These are phyloP conservation scores for Heliamphora exappendiculata DNA, from an alignment of 148 eudicot genomes.

Conservation along the genomic window DNA sequence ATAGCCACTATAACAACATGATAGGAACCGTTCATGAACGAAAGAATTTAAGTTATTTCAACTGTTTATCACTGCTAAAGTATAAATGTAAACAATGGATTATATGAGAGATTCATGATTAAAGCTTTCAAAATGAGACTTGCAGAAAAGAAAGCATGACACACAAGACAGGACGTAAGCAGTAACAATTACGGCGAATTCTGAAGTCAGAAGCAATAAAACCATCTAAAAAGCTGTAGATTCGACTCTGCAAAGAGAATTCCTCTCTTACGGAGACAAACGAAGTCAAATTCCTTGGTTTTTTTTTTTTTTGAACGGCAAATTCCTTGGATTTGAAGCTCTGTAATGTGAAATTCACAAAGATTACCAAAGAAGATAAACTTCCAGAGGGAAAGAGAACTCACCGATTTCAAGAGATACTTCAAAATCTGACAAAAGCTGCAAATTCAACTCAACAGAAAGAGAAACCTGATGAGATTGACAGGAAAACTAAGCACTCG, in stretches of 20 bases:
- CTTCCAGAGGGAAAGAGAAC: background rate
- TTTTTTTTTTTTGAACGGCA: no score
- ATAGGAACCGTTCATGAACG: no score
- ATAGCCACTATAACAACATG: no score
- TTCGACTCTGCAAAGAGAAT: background rate
- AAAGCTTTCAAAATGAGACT: no score
- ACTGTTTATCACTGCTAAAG: no score
- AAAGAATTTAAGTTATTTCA: no score
- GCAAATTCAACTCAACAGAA: background rate
- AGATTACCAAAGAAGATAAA: background rate
- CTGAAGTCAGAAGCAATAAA: background rate
- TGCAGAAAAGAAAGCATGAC: no score
- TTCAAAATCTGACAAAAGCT: background rate
- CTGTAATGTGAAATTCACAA: background rate
- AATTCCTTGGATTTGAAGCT: background rate
- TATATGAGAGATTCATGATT: no score
- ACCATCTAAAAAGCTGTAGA: background rate
- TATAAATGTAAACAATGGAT: no score
- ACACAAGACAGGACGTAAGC: no score
- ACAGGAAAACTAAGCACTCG: background rate
- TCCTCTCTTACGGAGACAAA: background rate
- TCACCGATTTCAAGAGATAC: background rate
- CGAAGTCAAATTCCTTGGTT: no score
- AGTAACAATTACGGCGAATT: no score
- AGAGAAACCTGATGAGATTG: background rate